Evolutionary conservation across 163 green algal species (phyloP).

Genomic region (Scenedesmus sp.): DNA sequence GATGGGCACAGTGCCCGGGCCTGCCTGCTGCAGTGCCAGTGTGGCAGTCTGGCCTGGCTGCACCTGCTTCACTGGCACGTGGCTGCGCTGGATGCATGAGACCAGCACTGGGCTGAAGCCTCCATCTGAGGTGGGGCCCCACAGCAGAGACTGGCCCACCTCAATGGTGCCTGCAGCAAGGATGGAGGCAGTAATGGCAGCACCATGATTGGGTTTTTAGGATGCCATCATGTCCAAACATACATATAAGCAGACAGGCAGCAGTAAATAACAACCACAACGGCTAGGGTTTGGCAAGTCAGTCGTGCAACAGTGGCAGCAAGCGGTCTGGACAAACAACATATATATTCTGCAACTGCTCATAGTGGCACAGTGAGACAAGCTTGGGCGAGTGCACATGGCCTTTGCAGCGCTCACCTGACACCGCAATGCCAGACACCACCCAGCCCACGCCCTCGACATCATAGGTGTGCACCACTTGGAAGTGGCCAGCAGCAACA

Average conservation of each 20-base stretch:
- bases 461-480: slow-evolving; percentile 78
- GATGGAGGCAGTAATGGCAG: not conserved
- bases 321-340: too few relatives aligned
- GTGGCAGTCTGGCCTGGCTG: slow-evolving; percentile 61
- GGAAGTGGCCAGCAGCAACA: slow-evolving; percentile 60
- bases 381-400: not conserved
- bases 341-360: too few relatives aligned
- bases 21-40: slow-evolving; percentile 55
- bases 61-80: slow-evolving; percentile 75
- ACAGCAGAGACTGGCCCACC: slow-evolving; percentile 73
- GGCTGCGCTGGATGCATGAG: slow-evolving; percentile 67
- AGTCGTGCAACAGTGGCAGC: too few relatives aligned
- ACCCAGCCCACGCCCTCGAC: slow-evolving; percentile 72
- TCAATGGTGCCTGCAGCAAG: slow-evolving; percentile 62
- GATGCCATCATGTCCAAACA: too few relatives aligned
- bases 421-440: slow-evolving; percentile 70
- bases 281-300: too few relatives aligned
- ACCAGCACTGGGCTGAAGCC: slow-evolving; percentile 71
- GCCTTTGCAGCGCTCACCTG: slow-evolving; percentile 19
- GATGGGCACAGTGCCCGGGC: not conserved
- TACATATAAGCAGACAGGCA: too few relatives aligned
- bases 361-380: too few relatives aligned
- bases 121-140: slow-evolving; percentile 71
- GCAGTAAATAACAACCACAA: too few relatives aligned
- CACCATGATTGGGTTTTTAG: too few relatives aligned